Conservation (phyloP, 192 early-diverging fungal species). For the Backusella psychrophila region DNA sequence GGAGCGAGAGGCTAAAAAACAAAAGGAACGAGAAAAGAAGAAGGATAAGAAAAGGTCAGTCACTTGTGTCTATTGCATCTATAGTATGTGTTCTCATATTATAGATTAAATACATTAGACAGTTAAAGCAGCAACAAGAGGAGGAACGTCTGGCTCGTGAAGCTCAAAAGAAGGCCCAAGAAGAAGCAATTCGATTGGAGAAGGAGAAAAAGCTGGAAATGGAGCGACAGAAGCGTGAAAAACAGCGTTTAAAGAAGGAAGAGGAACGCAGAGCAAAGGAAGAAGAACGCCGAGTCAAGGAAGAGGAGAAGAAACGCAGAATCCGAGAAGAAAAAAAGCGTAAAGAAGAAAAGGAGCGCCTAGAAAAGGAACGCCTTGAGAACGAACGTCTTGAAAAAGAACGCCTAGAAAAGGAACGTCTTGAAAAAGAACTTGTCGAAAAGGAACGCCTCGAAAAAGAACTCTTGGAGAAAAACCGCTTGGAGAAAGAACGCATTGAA, state of each 20-base stretch:
- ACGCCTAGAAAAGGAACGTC: background rate
- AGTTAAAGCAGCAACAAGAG: slow-evolving; percentile 67
- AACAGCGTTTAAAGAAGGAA: slow-evolving; percentile 48
- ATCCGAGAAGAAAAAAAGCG: slow-evolving; percentile 45
- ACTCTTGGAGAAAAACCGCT: background rate
- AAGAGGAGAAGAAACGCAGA: slow-evolving; percentile 54
- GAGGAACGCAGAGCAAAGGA: slow-evolving; percentile 41
- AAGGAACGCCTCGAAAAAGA: slow-evolving; percentile 2
- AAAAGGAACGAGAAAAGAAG: slow-evolving; percentile 70
- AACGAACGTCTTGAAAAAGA: slow-evolving; percentile 52
- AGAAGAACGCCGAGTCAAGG: slow-evolving; percentile 57
- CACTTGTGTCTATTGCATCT: background rate
- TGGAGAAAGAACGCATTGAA: slow-evolving; percentile 1
- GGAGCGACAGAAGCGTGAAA: slow-evolving; percentile 56
- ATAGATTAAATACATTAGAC: slow-evolving; percentile 38
- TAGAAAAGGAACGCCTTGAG: slow-evolving; percentile 39
- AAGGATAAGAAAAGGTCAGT: slow-evolving; percentile 73
- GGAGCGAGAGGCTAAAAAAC: slow-evolving; percentile 52
- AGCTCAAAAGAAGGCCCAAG: slow-evolving; percentile 54
- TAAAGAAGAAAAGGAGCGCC: slow-evolving; percentile 37
- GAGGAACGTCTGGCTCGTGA: slow-evolving; percentile 50
- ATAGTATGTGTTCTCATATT: background rate
- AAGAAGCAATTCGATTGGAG: slow-evolving; percentile 50
- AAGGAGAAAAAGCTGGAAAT: slow-evolving; percentile 60
- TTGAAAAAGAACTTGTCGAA: background rate